Conservation (phyloP, 2,329 filamentous ascomycete species). For the Talaromyces albobiverticillius region DNA sequence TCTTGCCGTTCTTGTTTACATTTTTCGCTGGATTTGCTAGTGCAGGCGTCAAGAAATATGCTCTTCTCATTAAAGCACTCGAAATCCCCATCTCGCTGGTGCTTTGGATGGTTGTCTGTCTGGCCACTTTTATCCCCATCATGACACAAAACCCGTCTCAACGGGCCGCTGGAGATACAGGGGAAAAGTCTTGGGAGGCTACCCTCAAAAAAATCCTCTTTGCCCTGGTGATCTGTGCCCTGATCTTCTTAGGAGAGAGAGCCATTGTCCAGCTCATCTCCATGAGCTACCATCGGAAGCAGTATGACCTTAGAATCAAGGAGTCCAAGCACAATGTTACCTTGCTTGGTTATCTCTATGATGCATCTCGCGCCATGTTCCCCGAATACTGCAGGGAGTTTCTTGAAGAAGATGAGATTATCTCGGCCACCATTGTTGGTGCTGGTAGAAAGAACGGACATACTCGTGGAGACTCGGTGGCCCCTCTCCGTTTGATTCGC, state of each 20-base stretch:
- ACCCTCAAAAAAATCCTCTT: slow-evolving; percentile 59
- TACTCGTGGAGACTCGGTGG: slow-evolving; percentile 60
- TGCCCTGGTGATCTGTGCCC: slow-evolving; percentile 54
- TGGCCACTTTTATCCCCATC: slow-evolving; percentile 58
- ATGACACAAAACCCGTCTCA: slow-evolving; percentile 45
- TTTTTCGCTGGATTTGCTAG: slow-evolving; percentile 62
- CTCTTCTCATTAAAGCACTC: slow-evolving; percentile 55
- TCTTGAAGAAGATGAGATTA: slow-evolving; percentile 83
- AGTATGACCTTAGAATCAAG: slow-evolving; percentile 70
- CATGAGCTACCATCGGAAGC: slow-evolving; percentile 67
- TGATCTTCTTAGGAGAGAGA: slow-evolving; percentile 60
- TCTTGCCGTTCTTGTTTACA: slow-evolving; percentile 59
- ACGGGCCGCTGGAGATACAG: slow-evolving; percentile 27
- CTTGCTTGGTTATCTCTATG: slow-evolving; percentile 80
- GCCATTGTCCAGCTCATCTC: slow-evolving; percentile 63
- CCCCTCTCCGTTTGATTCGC: slow-evolving; percentile 74
- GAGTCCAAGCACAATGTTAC: slow-evolving; percentile 84
- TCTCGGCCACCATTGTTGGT: slow-evolving; percentile 76
- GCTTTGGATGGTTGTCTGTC: slow-evolving; percentile 57
- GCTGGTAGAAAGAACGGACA: slow-evolving; percentile 52
- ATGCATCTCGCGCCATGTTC: slow-evolving; percentile 83
- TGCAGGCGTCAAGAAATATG: slow-evolving; percentile 63
- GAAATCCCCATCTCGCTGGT: slow-evolving; percentile 61
- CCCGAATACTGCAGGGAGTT: slow-evolving; percentile 92
- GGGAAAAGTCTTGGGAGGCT: slow-evolving; percentile 48